A percentile compares a stretch with the other conserved stretches of the same genome.
These are phyloP conservation scores for Phaeolepiota aurea DNA, from an alignment of 768 basidiomycete genomes.

Conservation along the genomic window DNA sequence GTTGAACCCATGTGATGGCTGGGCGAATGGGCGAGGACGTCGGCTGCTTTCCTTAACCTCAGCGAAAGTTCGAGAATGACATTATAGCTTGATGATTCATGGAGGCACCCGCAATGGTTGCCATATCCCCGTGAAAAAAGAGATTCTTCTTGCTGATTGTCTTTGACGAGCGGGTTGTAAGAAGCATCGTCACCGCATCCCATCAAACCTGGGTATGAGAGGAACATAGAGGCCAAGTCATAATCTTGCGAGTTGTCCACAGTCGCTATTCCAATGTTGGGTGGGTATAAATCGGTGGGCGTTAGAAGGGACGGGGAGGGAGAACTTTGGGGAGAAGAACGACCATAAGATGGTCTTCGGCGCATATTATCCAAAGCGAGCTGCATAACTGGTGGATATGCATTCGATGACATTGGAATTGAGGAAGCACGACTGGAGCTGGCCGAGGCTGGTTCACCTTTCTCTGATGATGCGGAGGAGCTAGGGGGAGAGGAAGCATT, in stretches of 20 bases:
- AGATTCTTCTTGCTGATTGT: conserved; percentile 13
- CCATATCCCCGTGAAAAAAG: conserved; percentile 18
- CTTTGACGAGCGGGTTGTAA: conserved; percentile 10
- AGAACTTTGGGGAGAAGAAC: conserved; percentile 23
- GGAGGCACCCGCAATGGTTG: conserved; percentile 50
- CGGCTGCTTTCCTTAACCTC: conserved; percentile 49
- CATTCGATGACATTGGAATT: conserved; percentile 9
- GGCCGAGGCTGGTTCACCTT: conserved; percentile 12
- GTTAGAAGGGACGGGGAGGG: conserved; percentile 34
- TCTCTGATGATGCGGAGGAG: conserved; percentile 21
- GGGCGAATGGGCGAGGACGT: conserved; percentile 40
- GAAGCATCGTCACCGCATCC: conserved; percentile 15
- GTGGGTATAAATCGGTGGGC: conserved; percentile 34
- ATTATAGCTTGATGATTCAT: conserved; percentile 44
- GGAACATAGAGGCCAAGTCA: conserved; percentile 33
- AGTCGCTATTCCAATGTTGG: conserved; percentile 18
- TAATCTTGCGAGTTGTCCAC: conserved; percentile 24
- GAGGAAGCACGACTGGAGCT: conserved; percentile 9
- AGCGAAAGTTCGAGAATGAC: conserved; percentile 61
- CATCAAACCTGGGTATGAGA: conserved; percentile 22
- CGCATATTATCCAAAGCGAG: conserved; percentile 17
- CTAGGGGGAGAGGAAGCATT: conserved; percentile 20
- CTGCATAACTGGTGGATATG: conserved; percentile 11
- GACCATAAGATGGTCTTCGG: conserved; percentile 18
- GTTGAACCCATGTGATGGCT: conserved; percentile 26